A percentile compares a stretch with the other conserved stretches of the same genome.
phyloP scores from a whole-genome alignment of 2,329 filamentous ascomycete genomes.

The Simplicillium sp. region DNA sequence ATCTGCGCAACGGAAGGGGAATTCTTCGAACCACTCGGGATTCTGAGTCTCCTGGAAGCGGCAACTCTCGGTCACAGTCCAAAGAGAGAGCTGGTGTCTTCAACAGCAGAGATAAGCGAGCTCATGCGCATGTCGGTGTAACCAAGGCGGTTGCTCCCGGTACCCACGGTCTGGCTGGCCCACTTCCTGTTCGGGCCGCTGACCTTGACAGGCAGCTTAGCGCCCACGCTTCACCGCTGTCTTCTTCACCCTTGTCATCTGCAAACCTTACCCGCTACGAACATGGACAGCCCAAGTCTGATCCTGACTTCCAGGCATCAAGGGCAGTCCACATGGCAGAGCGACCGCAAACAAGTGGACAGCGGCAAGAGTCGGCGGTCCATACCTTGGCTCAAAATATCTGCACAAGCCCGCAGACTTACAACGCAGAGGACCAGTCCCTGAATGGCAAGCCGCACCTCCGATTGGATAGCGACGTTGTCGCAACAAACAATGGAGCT shows the following conservation, averaged over 20 bases:
- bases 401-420: constrained; percentile 10
- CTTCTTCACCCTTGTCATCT: constrained; percentile 4
- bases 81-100: constrained; percentile 51
- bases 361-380: neutral
- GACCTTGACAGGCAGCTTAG: constrained; percentile 3
- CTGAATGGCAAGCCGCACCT: neutral
- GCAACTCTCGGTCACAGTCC: constrained; percentile 47
- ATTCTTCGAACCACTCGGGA: constrained; percentile 29
- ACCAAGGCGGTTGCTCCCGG: constrained; percentile 55
- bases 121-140: constrained; percentile 52
- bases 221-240: neutral
- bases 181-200: neutral
- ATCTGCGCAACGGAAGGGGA: neutral
- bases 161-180: constrained; percentile 27
- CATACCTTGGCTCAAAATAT: too few relatives aligned
- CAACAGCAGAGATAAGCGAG: constrained; percentile 52
- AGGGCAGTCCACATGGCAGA: constrained; percentile 9
- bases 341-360: constrained; percentile 15
- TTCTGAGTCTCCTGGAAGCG: constrained; percentile 27
- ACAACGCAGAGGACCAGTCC: neutral
- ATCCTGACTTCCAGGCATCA: constrained; percentile 28
- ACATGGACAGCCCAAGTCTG: constrained; percentile 32
- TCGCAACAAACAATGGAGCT: neutral
- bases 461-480: neutral
- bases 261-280: constrained; percentile 21